Evolutionary conservation across 257 asterid species (phyloP).

Genomic region (Solanum ossicruentum): DNA sequence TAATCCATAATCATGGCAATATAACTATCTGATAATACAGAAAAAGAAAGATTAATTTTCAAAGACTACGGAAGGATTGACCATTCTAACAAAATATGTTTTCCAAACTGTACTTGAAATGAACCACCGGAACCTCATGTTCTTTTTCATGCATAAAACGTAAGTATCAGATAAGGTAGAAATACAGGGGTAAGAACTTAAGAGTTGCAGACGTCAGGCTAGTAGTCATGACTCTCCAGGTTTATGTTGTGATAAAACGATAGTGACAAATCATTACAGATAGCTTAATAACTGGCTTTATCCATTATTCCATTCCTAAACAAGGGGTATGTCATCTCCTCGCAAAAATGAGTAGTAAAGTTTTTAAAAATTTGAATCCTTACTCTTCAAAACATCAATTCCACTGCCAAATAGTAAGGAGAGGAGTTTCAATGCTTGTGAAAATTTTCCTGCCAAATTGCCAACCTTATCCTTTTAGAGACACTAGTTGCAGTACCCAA

Average conservation of each 20-base stretch:
- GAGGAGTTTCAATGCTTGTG: slow-evolving; percentile 30
- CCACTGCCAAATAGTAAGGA: slow-evolving; percentile 42
- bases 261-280: neutral
- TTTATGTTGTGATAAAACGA: neutral
- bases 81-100: neutral
- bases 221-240: neutral
- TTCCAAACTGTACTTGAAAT: neutral
- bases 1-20: neutral
- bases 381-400: slow-evolving; percentile 21
- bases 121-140: neutral
- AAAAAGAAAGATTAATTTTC: neutral
- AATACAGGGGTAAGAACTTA: neutral
- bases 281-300: neutral
- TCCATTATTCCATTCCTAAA: neutral
- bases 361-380: neutral
- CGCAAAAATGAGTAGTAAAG: neutral
- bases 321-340: neutral
- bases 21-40: neutral
- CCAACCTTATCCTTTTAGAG: slow-evolving; percentile 8
- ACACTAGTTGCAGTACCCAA: slow-evolving; percentile 30
- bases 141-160: neutral
- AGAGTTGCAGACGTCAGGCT: neutral
- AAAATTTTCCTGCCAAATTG: slow-evolving; percentile 21
- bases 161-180: neutral
- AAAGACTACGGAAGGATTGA: neutral